Evolutionary conservation across 2,329 filamentous ascomycete species (phyloP).

Genomic region (Aspergillus persii): DNA sequence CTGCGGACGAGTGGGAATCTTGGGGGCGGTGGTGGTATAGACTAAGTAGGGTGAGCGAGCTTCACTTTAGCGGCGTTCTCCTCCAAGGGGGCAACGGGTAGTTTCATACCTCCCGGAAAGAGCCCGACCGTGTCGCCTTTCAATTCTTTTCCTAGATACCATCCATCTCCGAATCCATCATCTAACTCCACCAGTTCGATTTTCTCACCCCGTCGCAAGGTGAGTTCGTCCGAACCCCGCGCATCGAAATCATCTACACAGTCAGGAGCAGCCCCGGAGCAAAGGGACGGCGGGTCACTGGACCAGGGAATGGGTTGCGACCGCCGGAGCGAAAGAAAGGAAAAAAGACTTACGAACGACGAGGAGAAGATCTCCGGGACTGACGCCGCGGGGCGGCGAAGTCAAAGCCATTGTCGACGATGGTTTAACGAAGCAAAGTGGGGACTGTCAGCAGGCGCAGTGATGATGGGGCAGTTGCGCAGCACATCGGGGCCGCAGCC

Average conservation of each 20-base stretch:
- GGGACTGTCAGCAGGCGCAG: constrained; percentile 6
- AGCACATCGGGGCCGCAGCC: constrained; percentile 32
- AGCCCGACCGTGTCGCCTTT: constrained; percentile 43
- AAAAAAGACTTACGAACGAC: constrained; percentile 45
- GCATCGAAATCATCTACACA: constrained; percentile 82
- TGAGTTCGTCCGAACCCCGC: constrained; percentile 89
- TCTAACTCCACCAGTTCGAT: constrained; percentile 64
- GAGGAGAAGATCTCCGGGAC: constrained; percentile 43
- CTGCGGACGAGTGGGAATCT: constrained; percentile 22
- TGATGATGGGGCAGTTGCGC: constrained; percentile 21
- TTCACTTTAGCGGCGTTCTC: neutral
- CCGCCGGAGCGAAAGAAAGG: constrained; percentile 2
- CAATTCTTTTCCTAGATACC: constrained; percentile 58
- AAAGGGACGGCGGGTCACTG: constrained; percentile 4
- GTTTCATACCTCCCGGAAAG: constrained; percentile 46
- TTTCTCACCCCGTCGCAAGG: constrained; percentile 70
- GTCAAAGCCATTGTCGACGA: constrained; percentile 31
- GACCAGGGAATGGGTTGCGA: constrained; percentile 3
- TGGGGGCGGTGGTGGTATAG: constrained; percentile 26
- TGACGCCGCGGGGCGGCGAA: constrained; percentile 35
- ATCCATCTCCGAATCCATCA: constrained; percentile 66
- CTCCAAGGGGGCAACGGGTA: neutral
- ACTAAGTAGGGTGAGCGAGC: constrained; percentile 14
- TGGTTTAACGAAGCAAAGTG: constrained; percentile 12
- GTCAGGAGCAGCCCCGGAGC: constrained; percentile 2